Conservation (phyloP, 352 stramenopile species). For the Pythium scleroteichum region DNA sequence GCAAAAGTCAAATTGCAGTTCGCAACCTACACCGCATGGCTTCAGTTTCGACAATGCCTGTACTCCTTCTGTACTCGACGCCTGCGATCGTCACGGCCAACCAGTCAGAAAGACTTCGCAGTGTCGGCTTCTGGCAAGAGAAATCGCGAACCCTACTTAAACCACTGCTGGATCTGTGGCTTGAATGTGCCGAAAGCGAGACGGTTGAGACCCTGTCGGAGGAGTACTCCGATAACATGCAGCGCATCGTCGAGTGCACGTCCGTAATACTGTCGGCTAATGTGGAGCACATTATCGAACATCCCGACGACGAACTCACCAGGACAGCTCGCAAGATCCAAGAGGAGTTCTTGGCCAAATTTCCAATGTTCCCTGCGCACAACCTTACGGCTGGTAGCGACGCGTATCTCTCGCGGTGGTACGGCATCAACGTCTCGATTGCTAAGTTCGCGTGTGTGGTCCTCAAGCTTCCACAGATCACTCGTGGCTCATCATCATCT, state of each 20-base stretch:
- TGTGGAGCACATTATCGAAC: slow-evolving; percentile 27
- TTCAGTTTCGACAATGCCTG: slow-evolving; percentile 30
- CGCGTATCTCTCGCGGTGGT: slow-evolving; percentile 58
- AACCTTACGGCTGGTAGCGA: slow-evolving; percentile 48
- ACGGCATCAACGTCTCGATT: slow-evolving; percentile 71
- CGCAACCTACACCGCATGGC: slow-evolving; percentile 19
- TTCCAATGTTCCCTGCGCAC: slow-evolving; percentile 59
- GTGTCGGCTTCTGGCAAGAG: slow-evolving; percentile 61
- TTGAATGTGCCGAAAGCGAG: slow-evolving; percentile 66
- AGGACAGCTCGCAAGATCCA: slow-evolving; percentile 34
- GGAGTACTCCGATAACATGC: slow-evolving; percentile 72
- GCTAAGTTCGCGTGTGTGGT: slow-evolving; percentile 68
- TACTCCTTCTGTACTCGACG: slow-evolving; percentile 54
- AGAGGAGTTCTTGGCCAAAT: slow-evolving; percentile 59
- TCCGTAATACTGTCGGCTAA: slow-evolving; percentile 63
- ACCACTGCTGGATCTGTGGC: slow-evolving; percentile 71
- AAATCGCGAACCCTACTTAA: slow-evolving; percentile 63
- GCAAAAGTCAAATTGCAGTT: neutral
- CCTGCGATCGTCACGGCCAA: slow-evolving; percentile 37
- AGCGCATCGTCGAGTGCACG: slow-evolving; percentile 72
- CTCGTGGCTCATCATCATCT: slow-evolving; percentile 7
- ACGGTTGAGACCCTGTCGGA: slow-evolving; percentile 54
- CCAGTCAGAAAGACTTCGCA: slow-evolving; percentile 37
- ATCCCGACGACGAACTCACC: slow-evolving; percentile 33
- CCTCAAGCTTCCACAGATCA: slow-evolving; percentile 29